Percentiles rank a stretch among this genome's conserved stretches.
These are phyloP conservation scores for Fennellomyces sp. DNA, from an alignment of 371 early-diverging fungal species.

Conservation along the genomic window DNA sequence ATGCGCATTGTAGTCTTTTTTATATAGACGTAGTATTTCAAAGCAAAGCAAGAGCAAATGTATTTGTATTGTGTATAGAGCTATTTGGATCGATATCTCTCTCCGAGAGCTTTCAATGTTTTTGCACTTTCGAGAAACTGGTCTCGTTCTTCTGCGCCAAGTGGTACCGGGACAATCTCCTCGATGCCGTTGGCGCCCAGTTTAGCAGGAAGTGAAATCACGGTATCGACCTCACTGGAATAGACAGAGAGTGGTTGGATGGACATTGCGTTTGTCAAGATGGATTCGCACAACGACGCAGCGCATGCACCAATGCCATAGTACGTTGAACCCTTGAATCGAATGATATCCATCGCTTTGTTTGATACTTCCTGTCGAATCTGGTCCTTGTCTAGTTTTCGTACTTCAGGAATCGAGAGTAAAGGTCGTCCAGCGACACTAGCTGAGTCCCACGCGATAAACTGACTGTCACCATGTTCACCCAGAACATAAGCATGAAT, in stretches of 20 bases:
- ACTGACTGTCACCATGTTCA: slow-evolving; percentile 89
- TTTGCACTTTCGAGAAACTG: slow-evolving; percentile 29
- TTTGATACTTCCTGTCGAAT: slow-evolving; percentile 60
- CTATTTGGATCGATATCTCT: too few relatives aligned
- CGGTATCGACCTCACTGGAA: slow-evolving; percentile 60
- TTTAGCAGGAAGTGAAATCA: slow-evolving; percentile 75
- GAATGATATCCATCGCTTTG: slow-evolving; percentile 87
- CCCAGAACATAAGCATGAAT: slow-evolving; percentile 86
- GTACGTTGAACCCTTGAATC: slow-evolving; percentile 85
- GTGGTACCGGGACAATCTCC: slow-evolving; percentile 55
- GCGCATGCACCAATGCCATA: slow-evolving; percentile 88
- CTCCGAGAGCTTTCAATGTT: slow-evolving; percentile 12
- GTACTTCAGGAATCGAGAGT: slow-evolving; percentile 63
- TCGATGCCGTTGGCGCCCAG: slow-evolving; percentile 74
- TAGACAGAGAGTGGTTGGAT: slow-evolving; percentile 72
- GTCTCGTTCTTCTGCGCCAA: slow-evolving; percentile 51
- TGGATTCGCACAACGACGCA: slow-evolving; percentile 68
- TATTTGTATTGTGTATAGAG: too few relatives aligned
- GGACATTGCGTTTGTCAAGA: slow-evolving; percentile 66
- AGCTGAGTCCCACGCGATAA: slow-evolving; percentile 82
- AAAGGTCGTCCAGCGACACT: slow-evolving; percentile 77
- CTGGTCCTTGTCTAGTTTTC: slow-evolving; percentile 51
- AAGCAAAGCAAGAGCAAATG: too few relatives aligned
- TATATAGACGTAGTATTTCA: too few relatives aligned
- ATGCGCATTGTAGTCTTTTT: too few relatives aligned